Evolutionary conservation across 1,284 basidiomycete genomes (phyloP).

Genomic region (Earliella scabrosa): DNA sequence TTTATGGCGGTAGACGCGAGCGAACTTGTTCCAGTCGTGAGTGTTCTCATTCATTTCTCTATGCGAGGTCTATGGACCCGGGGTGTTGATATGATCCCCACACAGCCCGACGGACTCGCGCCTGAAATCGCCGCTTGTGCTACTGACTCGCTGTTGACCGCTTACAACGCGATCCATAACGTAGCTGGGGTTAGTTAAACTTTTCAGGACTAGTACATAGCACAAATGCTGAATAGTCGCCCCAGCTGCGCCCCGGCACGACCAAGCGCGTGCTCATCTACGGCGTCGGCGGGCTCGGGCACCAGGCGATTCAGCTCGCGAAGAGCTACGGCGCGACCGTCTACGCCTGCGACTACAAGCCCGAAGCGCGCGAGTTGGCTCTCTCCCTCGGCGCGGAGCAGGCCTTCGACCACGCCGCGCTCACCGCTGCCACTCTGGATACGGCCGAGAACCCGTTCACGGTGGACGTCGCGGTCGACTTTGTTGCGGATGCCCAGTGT

Average conservation of each 20-base stretch:
- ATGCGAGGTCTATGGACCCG: not conserved
- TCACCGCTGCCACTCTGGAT: slow-evolving; percentile 15
- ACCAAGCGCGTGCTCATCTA: slow-evolving; percentile 31
- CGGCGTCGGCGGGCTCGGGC: slow-evolving; percentile 36
- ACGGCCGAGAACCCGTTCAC: slow-evolving; percentile 24
- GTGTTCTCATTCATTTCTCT: not conserved
- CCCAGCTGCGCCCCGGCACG: slow-evolving; percentile 15
- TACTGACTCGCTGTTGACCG: slow-evolving; percentile 31
- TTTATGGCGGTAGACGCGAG: slow-evolving; percentile 24
- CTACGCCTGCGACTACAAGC: slow-evolving; percentile 31
- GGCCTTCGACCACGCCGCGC: slow-evolving; percentile 28
- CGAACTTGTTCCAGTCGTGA: slow-evolving; percentile 27
- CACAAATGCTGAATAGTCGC: slow-evolving; percentile 1
- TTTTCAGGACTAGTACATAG: not conserved
- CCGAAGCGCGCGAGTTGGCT: slow-evolving; percentile 28
- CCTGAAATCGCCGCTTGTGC: slow-evolving; percentile 30
- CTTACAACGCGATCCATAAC: slow-evolving; percentile 30
- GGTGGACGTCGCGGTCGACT: slow-evolving; percentile 33
- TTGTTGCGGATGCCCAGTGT: slow-evolving; percentile 30
- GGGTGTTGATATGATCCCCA: not conserved
- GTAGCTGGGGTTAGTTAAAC: slow-evolving; percentile 23
- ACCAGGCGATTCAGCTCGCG: slow-evolving; percentile 35
- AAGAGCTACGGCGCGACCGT: slow-evolving; percentile 32
- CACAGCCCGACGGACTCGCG: slow-evolving; percentile 26
- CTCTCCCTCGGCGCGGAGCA: slow-evolving; percentile 30